Conservation (phyloP, 805 yeast species). For the Saccharomycopsis capsularis region DNA sequence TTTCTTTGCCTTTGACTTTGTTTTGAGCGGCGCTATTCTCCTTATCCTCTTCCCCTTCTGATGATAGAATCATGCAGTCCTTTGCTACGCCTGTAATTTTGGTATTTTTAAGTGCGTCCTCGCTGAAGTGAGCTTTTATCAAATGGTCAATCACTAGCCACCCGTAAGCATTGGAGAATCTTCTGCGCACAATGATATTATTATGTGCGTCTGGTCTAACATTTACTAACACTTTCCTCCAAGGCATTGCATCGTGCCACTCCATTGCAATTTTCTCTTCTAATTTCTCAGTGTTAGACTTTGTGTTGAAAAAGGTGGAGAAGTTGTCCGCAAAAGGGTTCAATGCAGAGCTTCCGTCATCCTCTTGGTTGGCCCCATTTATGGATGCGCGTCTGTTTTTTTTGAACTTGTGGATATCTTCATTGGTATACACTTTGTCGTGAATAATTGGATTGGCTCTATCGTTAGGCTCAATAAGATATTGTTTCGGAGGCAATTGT, state of each 20-base stretch:
- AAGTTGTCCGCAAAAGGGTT: constrained; percentile 19
- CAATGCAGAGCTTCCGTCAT: background rate
- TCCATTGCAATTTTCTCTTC: constrained; percentile 66
- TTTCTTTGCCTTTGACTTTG: background rate
- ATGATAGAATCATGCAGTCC: too few relatives aligned
- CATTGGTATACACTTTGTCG: constrained; percentile 53
- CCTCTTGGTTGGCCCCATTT: background rate
- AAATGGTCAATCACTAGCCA: constrained; percentile 77
- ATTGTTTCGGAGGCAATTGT: constrained; percentile 58
- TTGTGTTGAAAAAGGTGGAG: constrained; percentile 27
- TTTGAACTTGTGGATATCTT: constrained; percentile 38
- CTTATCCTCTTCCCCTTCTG: background rate
- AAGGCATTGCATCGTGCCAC: constrained; percentile 59
- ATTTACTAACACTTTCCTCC: constrained; percentile 67
- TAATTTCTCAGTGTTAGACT: constrained; percentile 26
- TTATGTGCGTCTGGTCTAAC: constrained; percentile 73
- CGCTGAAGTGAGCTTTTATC: constrained; percentile 51
- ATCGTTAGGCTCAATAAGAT: constrained; percentile 54
- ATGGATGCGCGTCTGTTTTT: background rate
- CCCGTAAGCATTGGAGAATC: constrained; percentile 75
- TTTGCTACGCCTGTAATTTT: background rate
- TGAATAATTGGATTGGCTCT: constrained; percentile 58
- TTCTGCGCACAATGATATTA: constrained; percentile 62
- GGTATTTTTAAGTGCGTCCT: constrained; percentile 11
- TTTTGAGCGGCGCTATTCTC: background rate